Conservation (phyloP, 2,329 filamentous ascomycete species). For the Botrytis pseudocinerea region DNA sequence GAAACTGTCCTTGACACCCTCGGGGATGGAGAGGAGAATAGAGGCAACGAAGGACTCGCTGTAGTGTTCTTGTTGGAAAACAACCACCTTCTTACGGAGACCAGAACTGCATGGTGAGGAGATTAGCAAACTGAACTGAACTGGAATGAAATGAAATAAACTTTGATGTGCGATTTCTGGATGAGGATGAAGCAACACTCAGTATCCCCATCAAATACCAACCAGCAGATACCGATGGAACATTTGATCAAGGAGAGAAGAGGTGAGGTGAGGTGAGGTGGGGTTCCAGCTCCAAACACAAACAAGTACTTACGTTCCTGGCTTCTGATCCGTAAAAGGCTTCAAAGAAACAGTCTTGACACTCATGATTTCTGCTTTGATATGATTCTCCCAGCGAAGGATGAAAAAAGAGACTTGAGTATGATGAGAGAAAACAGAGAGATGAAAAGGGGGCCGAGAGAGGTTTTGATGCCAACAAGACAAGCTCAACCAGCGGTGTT, state of each 20-base stretch:
- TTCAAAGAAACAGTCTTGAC: conserved; percentile 78
- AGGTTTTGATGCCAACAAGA: conserved; percentile 13
- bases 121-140: background rate
- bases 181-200: background rate
- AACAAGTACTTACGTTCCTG: conserved; percentile 80
- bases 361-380: conserved; percentile 59
- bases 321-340: conserved; percentile 95
- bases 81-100: conserved; percentile 97
- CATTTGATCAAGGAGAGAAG: background rate
- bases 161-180: too few relatives aligned
- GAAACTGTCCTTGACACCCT: conserved; percentile 78
- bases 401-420: background rate
- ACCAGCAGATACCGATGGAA: background rate
- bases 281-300: conserved; percentile 28
- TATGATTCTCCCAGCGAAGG: too few relatives aligned
- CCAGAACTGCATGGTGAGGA: conserved; percentile 67
- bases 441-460: background rate
- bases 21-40: conserved; percentile 93
- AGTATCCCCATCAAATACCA: background rate
- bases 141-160: background rate
- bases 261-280: background rate
- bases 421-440: background rate
- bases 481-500: conserved; percentile 17
- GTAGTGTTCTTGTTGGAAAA: conserved; percentile 95
- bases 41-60: conserved; percentile 93